Evolutionary conservation across 169 alveolate species (phyloP).

Genomic region (Plasmodium vinckei): DNA sequence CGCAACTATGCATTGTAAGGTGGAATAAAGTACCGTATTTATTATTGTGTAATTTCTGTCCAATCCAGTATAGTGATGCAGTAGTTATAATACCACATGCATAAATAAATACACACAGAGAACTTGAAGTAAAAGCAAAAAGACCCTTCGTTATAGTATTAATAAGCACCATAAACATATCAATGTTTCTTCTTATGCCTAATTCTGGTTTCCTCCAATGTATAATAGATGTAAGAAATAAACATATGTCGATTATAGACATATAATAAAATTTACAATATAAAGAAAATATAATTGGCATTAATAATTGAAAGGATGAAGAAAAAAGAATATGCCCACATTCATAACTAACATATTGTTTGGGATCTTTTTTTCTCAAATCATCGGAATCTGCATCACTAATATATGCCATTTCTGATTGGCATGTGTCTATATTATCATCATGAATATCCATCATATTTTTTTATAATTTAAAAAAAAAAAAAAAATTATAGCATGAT

Average conservation of each 20-base stretch:
- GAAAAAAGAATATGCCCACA: constrained; percentile 48
- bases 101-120: constrained; percentile 32
- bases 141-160: constrained; percentile 1
- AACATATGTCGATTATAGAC: neutral
- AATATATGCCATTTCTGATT: neutral
- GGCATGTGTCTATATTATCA: neutral
- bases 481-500: too few species aligned
- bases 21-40: constrained; percentile 43
- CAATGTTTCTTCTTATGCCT: constrained; percentile 21
- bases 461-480: too few species aligned
- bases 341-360: constrained; percentile 40
- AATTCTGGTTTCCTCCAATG: constrained; percentile 63
- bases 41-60: constrained; percentile 27
- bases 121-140: constrained; percentile 17
- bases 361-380: neutral
- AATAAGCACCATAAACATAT: constrained; percentile 2
- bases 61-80: neutral
- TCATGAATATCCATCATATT: too few species aligned
- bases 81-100: neutral
- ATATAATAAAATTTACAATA: constrained; percentile 28
- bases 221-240: constrained; percentile 25
- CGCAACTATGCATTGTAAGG: constrained; percentile 28
- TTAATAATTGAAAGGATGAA: constrained; percentile 40
- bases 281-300: constrained; percentile 27
- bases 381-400: neutral